Conservation (phyloP, 208 protist genomes). For the Crithidia bombi region DNA sequence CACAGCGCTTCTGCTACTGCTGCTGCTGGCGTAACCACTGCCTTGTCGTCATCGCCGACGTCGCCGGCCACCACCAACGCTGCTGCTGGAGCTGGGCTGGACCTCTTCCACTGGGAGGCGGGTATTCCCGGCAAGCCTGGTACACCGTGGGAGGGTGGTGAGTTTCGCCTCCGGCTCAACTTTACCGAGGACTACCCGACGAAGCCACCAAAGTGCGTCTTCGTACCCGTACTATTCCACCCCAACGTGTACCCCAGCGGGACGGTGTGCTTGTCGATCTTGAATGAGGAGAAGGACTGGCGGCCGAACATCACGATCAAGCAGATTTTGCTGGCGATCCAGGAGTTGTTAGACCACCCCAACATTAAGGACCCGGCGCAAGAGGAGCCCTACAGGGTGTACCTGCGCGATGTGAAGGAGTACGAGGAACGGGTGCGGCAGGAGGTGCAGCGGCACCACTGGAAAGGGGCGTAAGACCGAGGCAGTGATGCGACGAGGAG, state of each 20-base stretch:
- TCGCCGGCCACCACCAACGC: conserved; percentile 13
- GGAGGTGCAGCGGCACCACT: conserved; percentile 82
- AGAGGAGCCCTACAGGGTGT: conserved; percentile 94
- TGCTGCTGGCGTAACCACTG: background rate
- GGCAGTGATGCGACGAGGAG: conserved; percentile 4
- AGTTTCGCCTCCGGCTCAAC: conserved; percentile 93
- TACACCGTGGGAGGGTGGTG: conserved; percentile 97
- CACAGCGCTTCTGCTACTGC: no score
- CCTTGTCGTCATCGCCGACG: conserved; percentile 14
- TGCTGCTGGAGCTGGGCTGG: conserved; percentile 40
- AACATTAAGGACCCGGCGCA: conserved; percentile 99
- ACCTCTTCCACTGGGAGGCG: conserved; percentile 97
- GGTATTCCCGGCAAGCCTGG: conserved; percentile 96
- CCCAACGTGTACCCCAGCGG: conserved; percentile 99
- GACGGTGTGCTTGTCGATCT: conserved; percentile 98
- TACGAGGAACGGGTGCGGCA: conserved; percentile 90
- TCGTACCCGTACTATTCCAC: conserved; percentile 97
- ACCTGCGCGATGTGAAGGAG: conserved; percentile 74
- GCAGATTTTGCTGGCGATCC: conserved; percentile 99
- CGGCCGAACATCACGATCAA: conserved; percentile 98
- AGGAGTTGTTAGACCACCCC: conserved; percentile 97
- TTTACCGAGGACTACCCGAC: conserved; percentile 99
- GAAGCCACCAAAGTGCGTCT: conserved; percentile 98
- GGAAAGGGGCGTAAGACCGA: conserved; percentile 23
- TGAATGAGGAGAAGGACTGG: conserved; percentile 99